Evolutionary conservation across 208 protist species (phyloP), one percentile per base, ranked within the genome.

Genomic region (Trypanosoma conorhini): DNA sequence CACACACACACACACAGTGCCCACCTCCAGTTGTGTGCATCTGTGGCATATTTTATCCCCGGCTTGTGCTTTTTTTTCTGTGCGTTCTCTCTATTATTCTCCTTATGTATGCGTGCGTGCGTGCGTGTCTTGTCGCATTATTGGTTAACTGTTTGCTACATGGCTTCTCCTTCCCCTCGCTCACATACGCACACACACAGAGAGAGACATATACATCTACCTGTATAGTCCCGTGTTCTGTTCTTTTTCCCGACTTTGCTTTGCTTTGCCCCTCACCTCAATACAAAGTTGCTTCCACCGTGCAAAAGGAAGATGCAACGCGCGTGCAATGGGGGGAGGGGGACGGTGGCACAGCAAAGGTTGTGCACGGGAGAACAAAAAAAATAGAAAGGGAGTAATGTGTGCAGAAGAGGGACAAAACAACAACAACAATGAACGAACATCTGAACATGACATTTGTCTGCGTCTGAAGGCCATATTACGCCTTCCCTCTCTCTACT

Each of bases 381-480:
- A 30, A 35, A 17, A 28, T 3, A 58, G 22, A 58, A 24, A 60
- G 15, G 40, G 26, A 63, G n/a, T n/a, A n/a, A n/a, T n/a, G n/a
- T n/a, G n/a, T n/a, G n/a, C n/a, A 44, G n/a, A 26, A 52, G 19
- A 52, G 21, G 21, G 48, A 52, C 4, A 66, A 56, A 48, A 67
- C 52, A 67, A 35, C 62, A 58, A 56, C 0, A 67, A 58, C 9
- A 67, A 67, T 19, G 24, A 58, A 26, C 38, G 33, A 8, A 44
- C 33, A 31, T 38, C 24, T 46, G 59, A 52, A 52, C 17, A 33
- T 52, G 42, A 48, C 5, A 28, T 50, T 31, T 26, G 59, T 17
- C 48, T 4, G 48, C 13, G 9, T 22, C 5, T 15, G 48, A 52
- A 52, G 48, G 13, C 3, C 21, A 5, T 52, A 52, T 52, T 52